Evolutionary conservation across 2,329 filamentous ascomycete genomes (phyloP), one percentile per base, ranked within the genome.

Genomic region (Alternaria atra): DNA sequence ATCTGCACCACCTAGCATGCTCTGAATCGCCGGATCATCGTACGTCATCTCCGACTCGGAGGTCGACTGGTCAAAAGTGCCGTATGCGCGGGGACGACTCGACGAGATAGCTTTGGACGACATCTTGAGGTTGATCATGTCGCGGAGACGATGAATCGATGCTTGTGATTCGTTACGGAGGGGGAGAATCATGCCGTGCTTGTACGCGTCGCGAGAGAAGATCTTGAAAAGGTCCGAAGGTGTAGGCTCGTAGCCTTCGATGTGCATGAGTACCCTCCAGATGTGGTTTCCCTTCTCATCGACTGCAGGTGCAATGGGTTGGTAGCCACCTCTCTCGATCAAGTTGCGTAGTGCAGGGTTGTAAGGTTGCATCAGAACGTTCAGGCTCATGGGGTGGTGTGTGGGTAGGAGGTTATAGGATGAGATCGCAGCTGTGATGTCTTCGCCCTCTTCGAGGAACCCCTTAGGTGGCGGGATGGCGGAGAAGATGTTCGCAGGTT

Each of bases 331-430:
- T 23, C 66, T 60, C 43, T 71, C 65, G 46, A 78, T 55, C 44
- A 78, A 61, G 1, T 60, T 46, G 44, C 71, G 76, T 10, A 80
- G 77, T 8, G 82, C 78, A 6, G 84, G 82, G 25, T 82, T 76
- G 34, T 78, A 79, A 2, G 77, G 77, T 54, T 77, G 73, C 69
- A 76, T 72, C 23, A 77, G 39, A 29, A 72, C 67, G 53, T 68
- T 65, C 7, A 79, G 67, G 23, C 60, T 64, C 5, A 76, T 63
- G 2, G 43, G 44, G 29, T 72, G 69, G 37, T 58, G 63, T 4
- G 61, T 63, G 2, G 76, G 74, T 17, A 67, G 60, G n/a, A 89
- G 79, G 5, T 85, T 81, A 75, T 86, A 89, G 13, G 79, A 75
- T 23, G 79, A 72, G 2, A 82, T 74, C 2, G 79, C 70, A 10